These are phyloP conservation scores for Didymella pomorum DNA, from an alignment of 2,329 filamentous ascomycete species.

Conservation along the genomic window DNA sequence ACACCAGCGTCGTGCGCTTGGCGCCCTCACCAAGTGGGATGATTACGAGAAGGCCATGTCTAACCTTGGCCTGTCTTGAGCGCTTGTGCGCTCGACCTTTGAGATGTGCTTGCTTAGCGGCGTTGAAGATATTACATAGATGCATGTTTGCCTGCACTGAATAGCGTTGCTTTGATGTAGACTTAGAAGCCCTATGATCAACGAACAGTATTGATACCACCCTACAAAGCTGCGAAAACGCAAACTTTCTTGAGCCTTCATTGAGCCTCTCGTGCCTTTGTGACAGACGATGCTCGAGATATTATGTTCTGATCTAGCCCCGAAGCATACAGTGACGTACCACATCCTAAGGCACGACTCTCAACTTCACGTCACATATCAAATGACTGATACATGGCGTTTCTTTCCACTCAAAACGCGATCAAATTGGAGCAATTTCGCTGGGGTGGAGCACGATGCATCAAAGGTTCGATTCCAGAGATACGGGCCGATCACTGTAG, in stretches of 20 bases:
- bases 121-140: neutral
- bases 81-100: neutral
- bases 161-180: conserved; percentile 13
- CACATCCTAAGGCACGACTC: too few species aligned
- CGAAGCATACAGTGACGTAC: too few species aligned
- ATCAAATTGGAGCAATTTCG: neutral
- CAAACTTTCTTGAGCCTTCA: neutral
- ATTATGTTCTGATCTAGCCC: too few species aligned
- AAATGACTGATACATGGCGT: too few species aligned
- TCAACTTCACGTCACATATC: too few species aligned
- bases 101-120: conserved; percentile 2
- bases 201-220: conserved; percentile 15
- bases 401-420: neutral
- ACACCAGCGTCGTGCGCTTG: conserved; percentile 87
- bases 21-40: conserved; percentile 85
- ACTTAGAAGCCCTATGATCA: conserved; percentile 12
- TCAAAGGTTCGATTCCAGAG: neutral
- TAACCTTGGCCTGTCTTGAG: conserved; percentile 42
- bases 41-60: conserved; percentile 75
- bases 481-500: too few species aligned
- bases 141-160: conserved; percentile 8
- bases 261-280: neutral
- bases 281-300: too few species aligned
- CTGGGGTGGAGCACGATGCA: neutral
- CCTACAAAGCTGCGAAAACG: neutral